Base-by-base conservation (phyloP, 1,284 basidiomycete genomes). In the Marasmius tenuissimus region DNA sequence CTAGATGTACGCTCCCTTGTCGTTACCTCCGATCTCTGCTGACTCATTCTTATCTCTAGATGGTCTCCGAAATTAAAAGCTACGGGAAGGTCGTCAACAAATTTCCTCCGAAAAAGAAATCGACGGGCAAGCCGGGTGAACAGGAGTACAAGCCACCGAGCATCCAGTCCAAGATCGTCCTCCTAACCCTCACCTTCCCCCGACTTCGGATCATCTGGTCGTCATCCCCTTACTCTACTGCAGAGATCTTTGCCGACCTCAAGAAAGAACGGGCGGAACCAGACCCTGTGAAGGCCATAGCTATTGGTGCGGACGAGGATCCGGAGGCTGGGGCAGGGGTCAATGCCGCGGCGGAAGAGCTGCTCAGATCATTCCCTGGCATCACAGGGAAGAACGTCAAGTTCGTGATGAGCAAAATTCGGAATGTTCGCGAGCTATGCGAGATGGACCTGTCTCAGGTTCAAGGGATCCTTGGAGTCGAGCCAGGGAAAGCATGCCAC, bases 141-240 rank as follows among this genome's bases (percentile, higher is more conserved):
- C 73, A 76, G 16, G 76, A 80, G n/a, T 70, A 77, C 11, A 75
- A 78, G 0, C 71, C 71, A 3, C 73, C 78, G 33, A 78, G 86
- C 55, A 81, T 97, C 14, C 96, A 98, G 75, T 88, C 93, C 22
- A 98, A 98, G 71, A 85, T 99, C 37, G 93, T 94, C 20, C 83
- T 99, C 12, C 85, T 99, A 1, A 91, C 92, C 0, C 84, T 97
- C 10, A 84, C 92, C 11, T 99, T 98, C 72, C 96, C 96, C 0
- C 89, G 93, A 18, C 79, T 99, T 2, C 88, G 94, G 37, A 92
- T 98, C 70, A 92, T 99, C 69, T 99, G 97, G 97, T 97, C 95
- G 0, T 95, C 94, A 1, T 98, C 96, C 1, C 95, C 97, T 0
- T 94, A 94, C 69, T 91, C 94, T 33, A 96, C 94, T 0, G 86